These are phyloP conservation scores for Lanzia echinophila DNA, from an alignment of 2,329 filamentous ascomycete genomes.

Conservation along the genomic window DNA sequence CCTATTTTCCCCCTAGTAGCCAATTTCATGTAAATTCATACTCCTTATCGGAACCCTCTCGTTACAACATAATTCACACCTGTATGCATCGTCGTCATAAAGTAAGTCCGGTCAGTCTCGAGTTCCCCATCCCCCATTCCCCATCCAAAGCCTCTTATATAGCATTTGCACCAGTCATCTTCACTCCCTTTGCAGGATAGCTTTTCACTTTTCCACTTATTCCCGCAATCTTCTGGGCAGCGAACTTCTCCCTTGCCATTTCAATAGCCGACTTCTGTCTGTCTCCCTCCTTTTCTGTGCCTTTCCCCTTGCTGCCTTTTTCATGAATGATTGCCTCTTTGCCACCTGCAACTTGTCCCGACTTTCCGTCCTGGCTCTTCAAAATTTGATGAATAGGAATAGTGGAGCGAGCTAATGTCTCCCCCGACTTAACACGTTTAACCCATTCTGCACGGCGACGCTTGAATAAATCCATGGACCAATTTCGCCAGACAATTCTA, in stretches of 20 bases:
- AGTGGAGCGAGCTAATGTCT: neutral
- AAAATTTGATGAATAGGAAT: neutral
- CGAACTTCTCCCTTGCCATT: constrained; percentile 28
- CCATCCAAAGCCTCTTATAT: neutral
- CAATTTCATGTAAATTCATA: no score
- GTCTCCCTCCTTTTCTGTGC: constrained; percentile 9
- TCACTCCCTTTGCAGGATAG: constrained; percentile 8
- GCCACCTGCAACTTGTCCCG: neutral
- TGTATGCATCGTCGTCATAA: neutral
- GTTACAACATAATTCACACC: no score
- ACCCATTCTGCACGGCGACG: constrained; percentile 58
- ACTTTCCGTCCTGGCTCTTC: constrained; percentile 5
- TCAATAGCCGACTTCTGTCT: constrained; percentile 26
- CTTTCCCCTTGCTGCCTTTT: constrained; percentile 4
- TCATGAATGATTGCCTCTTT: neutral
- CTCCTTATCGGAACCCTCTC: no score
- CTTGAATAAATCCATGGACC: constrained; percentile 67
- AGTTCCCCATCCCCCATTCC: neutral
- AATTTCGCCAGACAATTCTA: constrained; percentile 65
- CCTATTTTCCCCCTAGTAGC: no score
- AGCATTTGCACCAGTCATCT: constrained; percentile 11
- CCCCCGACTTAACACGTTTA: constrained; percentile 37
- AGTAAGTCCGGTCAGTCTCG: neutral
- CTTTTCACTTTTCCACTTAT: constrained; percentile 8
- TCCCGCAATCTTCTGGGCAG: constrained; percentile 20